These are phyloP conservation scores for Penicillium glabrum DNA, from an alignment of 2,329 filamentous ascomycete genomes.

Conservation along the genomic window DNA sequence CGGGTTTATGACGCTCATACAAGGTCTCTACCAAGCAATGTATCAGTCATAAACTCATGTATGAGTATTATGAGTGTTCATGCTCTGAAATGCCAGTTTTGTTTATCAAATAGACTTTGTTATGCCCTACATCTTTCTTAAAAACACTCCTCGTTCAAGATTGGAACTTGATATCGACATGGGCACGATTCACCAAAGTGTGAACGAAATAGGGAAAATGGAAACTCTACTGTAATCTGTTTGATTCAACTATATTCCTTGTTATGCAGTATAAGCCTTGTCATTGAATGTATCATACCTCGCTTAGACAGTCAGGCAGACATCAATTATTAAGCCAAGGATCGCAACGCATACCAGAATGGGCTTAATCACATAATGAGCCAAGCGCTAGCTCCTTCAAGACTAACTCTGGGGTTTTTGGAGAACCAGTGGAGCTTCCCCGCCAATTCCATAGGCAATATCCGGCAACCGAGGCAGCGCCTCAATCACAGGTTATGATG, in stretches of 20 bases:
- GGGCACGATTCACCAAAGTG: no score
- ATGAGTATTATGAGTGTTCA: no score
- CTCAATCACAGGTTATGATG: slow-evolving; percentile 1
- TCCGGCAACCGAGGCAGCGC: slow-evolving; percentile 1
- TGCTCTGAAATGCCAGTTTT: no score
- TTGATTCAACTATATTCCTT: not conserved
- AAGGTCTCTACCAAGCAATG: no score
- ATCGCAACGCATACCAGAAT: not conserved
- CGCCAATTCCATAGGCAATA: not conserved
- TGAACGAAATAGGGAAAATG: no score
- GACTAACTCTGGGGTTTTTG: not conserved
- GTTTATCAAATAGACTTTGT: no score
- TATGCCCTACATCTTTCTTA: no score
- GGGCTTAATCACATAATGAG: not conserved
- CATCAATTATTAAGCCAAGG: not conserved
- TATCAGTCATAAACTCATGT: no score
- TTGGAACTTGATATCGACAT: no score
- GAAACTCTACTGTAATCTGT: not conserved
- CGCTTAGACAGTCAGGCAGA: not conserved
- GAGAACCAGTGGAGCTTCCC: slow-evolving; percentile 3
- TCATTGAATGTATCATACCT: not conserved
- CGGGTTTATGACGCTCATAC: no score
- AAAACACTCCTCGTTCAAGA: no score
- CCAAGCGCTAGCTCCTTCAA: not conserved
- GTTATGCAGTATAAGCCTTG: not conserved